Evolutionary conservation across 2,329 filamentous ascomycete genomes (phyloP).

Genomic region (Diaporthe batatas): DNA sequence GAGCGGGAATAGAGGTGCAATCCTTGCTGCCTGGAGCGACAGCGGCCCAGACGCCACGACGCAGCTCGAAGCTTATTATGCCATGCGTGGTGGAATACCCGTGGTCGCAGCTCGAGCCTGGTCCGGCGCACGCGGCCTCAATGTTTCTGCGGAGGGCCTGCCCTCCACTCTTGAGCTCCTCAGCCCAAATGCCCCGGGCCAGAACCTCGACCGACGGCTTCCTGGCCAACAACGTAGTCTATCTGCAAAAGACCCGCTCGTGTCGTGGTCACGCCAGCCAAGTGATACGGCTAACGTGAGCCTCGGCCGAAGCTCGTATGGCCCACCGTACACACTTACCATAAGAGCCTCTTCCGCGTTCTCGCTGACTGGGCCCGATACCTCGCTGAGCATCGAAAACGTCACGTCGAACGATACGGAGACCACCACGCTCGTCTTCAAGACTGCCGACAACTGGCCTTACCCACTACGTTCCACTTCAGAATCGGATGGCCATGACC

Average conservation of each 20-base stretch:
- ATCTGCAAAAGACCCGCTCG: background rate
- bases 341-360: slow-evolving; percentile 58
- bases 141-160: background rate
- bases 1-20: slow-evolving; percentile 51
- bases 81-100: slow-evolving; percentile 59
- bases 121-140: slow-evolving; percentile 49
- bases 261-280: slow-evolving; percentile 38
- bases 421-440: slow-evolving; percentile 53
- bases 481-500: slow-evolving; percentile 59
- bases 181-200: background rate
- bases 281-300: slow-evolving; percentile 36
- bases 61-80: slow-evolving; percentile 62
- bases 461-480: slow-evolving; percentile 64
- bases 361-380: slow-evolving; percentile 58
- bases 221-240: background rate
- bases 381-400: slow-evolving; percentile 53
- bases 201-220: slow-evolving; percentile 22
- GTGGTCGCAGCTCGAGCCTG: slow-evolving; percentile 58
- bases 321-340: slow-evolving; percentile 59
- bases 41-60: slow-evolving; percentile 62
- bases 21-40: slow-evolving; percentile 63
- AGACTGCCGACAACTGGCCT: slow-evolving; percentile 55
- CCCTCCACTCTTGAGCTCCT: background rate
- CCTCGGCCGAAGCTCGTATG: slow-evolving; percentile 57
- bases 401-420: slow-evolving; percentile 45